Percentiles rank a stretch among this genome's conserved stretches.
Evolutionary conservation across 2,329 filamentous ascomycete species (phyloP).

Genomic region (Leptographium lundbergii): DNA sequence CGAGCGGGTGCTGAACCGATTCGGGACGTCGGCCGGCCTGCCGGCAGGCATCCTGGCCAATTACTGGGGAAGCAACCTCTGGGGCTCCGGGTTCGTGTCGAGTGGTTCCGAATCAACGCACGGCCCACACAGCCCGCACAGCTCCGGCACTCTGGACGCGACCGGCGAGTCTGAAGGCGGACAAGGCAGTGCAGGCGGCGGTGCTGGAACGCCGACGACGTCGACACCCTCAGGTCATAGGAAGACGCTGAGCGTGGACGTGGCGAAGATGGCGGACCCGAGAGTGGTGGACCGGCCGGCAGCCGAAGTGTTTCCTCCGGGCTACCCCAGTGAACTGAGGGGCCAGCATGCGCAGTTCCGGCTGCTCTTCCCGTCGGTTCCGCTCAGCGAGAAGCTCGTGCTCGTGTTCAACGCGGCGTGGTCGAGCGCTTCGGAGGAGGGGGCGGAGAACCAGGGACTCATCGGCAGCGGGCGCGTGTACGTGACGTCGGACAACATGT

Average conservation of each 20-base stretch:
- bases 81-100: conserved; percentile 29
- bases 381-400: conserved; percentile 67
- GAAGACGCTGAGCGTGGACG: conserved; percentile 31
- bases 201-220: background rate
- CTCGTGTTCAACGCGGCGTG: conserved; percentile 90
- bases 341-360: conserved; percentile 90
- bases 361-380: conserved; percentile 74
- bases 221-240: conserved; percentile 18
- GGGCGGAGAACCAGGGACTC: conserved; percentile 39
- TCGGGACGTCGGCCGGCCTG: conserved; percentile 57
- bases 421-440: conserved; percentile 39
- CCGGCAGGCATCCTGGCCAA: conserved; percentile 84
- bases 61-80: conserved; percentile 81
- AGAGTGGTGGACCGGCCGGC: conserved; percentile 18
- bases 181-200: background rate
- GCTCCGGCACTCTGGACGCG: background rate
- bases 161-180: conserved; percentile 17
- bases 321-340: conserved; percentile 71
- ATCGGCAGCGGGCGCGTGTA: conserved; percentile 63
- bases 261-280: conserved; percentile 19
- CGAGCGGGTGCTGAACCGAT: conserved; percentile 51
- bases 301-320: conserved; percentile 52
- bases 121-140: background rate
- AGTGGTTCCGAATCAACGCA: conserved; percentile 8
- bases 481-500: conserved; percentile 75